Evolutionary conservation across 805 yeast species (phyloP), one percentile per base, ranked within the genome.

Genomic region (Deakozyma indianensis): DNA sequence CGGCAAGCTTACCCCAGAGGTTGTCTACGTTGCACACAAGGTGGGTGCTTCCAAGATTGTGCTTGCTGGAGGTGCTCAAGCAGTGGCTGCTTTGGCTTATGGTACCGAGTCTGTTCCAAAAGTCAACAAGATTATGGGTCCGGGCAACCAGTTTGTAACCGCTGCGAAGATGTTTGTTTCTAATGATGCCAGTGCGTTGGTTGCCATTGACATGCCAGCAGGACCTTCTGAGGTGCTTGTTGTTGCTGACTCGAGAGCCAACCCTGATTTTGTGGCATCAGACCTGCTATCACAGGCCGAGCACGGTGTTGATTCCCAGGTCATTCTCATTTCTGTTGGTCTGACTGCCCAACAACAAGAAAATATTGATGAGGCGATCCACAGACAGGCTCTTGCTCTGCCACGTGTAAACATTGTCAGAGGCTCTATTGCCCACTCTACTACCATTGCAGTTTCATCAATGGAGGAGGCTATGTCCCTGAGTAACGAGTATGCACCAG

Each of bases 51-150:
- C 77, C 48, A 75, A 80, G 55, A 87, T 92, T 57, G 86, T 92
- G 7, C 70, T 92, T 55, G 98, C 98, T 1, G 99, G 99, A 56
- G 99, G 99, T 58, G 98, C 98, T 2, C 99, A 92, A 70, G 99
- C 98, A 3, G 85, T 92, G 44, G 95, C 96, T 42, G 94, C 99
- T 3, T 77, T 92, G 95, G 98, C 98, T 1, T 92, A 92, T 62
- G 99, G 99, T 60, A 92, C 98, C 14, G 86, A 85, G 55, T 68
- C 83, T 29, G 80, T 92, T 43, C 83, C 94, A 44, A 92, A 92
- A 66, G 90, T 90, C 59, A 96, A 92, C 66, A 92, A 92, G 73
- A 88, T 92, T 50, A 73, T 92, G 63, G 99, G 99, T 42, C 99
- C 99, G 22, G 99, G 99, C 49, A 92, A 92, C 68, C 99, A 92